Base-by-base conservation (phyloP, 129 eudicot species). In the Rutidosis leptorrhynchoides region DNA sequence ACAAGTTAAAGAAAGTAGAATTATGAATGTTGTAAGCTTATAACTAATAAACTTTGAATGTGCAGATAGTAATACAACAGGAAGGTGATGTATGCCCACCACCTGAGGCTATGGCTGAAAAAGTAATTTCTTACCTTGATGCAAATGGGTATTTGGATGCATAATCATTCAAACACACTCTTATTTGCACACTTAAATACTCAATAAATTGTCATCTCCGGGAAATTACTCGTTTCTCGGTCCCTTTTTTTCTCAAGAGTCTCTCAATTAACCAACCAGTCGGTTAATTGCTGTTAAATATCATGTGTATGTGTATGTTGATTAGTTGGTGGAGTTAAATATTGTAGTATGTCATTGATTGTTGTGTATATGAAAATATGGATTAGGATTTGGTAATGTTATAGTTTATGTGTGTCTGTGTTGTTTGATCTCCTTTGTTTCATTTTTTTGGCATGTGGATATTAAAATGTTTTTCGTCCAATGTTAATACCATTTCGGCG, bases 71-170 rank as follows among this genome's bases (percentile, higher is more conserved):
- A 37, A 67, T 92, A 62, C 84, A 83, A 54, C 87, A 81, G 65
- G 77, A 77, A 65, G 87, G 73, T 57, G 95, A 76, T 9, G 69
- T 17, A n/a, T 81, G 87, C 62, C 80, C 82, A 65, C 69, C 95
- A 45, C 98, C 98, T 25, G 62, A 69, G 54, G 82, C 78, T 56
- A 75, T 81, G 90, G 96, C 96, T 33, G 85, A 85, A 49, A 66
- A 70, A 54, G 95, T 92, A 68, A 64, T 88, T 40, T 81, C 84
- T 6, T 88, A 83, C 78, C 71, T 92, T 80, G 94, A 85, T 21
- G 80, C 62, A 73, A 84, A 92, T 24, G 98, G 96, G 17, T 88
- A 92, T 70, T 77, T 92, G 73, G 62, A 75, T 48, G 85, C 96
- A 27, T 85, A 76, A 74, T 60, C 54, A 9, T 19, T 57, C 17